Evolutionary conservation across 345 rosid species (phyloP).

Genomic region (Combretum micranthum): DNA sequence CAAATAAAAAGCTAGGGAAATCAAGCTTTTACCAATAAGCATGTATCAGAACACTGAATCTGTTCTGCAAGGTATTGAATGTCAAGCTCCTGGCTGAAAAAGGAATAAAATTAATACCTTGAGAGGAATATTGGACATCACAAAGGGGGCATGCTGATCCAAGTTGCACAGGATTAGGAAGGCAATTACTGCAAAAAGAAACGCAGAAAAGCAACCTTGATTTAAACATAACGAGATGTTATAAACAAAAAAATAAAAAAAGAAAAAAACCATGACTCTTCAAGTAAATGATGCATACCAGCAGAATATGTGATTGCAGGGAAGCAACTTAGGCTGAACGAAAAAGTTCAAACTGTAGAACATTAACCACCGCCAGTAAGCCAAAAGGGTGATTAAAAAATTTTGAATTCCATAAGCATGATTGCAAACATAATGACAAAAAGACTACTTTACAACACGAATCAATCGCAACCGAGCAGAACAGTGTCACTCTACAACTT

Average conservation of each 20-base stretch:
- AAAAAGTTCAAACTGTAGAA: constrained; percentile 58
- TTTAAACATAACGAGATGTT: neutral
- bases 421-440: too few relatives aligned
- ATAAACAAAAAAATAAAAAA: too few relatives aligned
- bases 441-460: too few relatives aligned
- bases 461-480: too few relatives aligned
- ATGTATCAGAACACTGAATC: too few relatives aligned
- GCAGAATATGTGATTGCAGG: constrained; percentile 85
- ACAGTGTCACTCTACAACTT: too few relatives aligned
- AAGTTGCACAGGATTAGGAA: constrained; percentile 23
- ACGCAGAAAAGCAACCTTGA: neutral
- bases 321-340: constrained; percentile 54
- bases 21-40: too few relatives aligned
- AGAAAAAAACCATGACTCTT: neutral
- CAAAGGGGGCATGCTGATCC: constrained; percentile 48
- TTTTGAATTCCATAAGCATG: too few relatives aligned
- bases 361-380: neutral
- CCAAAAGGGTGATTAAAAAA: too few relatives aligned
- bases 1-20: too few relatives aligned
- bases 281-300: constrained; percentile 25
- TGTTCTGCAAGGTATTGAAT: neutral
- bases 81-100: neutral
- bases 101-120: constrained; percentile 20
- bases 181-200: constrained; percentile 39
- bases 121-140: constrained; percentile 24